Base-by-base conservation (phyloP, 768 basidiomycete species). In the Cystobasidium tubakii region DNA sequence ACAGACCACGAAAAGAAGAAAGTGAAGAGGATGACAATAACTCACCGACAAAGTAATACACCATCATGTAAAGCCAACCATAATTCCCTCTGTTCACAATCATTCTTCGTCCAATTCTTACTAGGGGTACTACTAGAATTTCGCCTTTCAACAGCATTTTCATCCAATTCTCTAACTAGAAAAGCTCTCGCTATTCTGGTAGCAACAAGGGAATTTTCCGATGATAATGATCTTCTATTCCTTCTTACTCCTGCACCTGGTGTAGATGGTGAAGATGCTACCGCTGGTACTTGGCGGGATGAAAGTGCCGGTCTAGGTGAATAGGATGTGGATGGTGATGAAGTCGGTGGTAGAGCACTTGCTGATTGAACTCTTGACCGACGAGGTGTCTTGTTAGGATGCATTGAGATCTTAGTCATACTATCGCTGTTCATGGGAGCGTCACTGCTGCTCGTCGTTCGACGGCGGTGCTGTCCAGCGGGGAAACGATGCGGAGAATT, bases 21-120 rank as follows among this genome's bases (percentile, higher is more conserved):
- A 25, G 9, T 39, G 13, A 4, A 6, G 15, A 17, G 50, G 7
- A 15, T 21, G n/a, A n/a, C n/a, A n/a, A n/a, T n/a, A 27, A 46
- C 66, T 69, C 31, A 74, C 74, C 66, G 54, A 60, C 70, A 72
- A 17, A 74, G 54, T 25, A 74, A 31, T 2, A 74, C 74, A 25
- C 74, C 74, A 60, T 74, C 74, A 29, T 66, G 54, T 7, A 74
- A 44, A 17, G 46, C 55, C n/a, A 44, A 23, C 74, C 74, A 74
- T 19, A 74, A 43, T 23, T 65, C 62, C 39, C 31, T 53, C 25
- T 66, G 64, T 29, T 65, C 73, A 55, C n/a, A 12, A 6, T 74
- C 73, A 31, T 69, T 27, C 4, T 31, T 36, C 1, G 71, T 27
- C 73, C 73, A 74, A 43, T n/a, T 25, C 31, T 46, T n/a, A 43